A percentile compares a stretch with the other conserved stretches of the same genome.
These are phyloP conservation scores for Avena sativa DNA, from an alignment of 176 grass and related monocot genomes.

Conservation along the genomic window DNA sequence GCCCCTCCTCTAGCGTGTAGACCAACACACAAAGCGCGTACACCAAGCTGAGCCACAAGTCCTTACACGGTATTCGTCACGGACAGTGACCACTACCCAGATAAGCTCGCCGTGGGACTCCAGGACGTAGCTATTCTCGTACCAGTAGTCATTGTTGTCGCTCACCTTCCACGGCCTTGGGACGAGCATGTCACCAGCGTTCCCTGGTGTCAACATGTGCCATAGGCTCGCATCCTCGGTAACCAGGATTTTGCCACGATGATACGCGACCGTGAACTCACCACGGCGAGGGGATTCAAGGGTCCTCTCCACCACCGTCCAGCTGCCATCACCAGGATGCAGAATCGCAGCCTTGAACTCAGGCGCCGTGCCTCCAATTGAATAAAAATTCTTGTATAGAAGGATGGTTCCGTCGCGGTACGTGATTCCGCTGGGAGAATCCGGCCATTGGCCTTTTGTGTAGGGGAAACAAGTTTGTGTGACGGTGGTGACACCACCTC, in stretches of 20 bases:
- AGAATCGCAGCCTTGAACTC: not conserved
- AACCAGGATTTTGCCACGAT: not conserved
- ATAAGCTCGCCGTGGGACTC: slow-evolving; percentile 7
- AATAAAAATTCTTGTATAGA: not conserved
- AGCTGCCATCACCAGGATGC: not conserved
- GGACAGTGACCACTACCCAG: not conserved
- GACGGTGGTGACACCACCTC: too few species aligned
- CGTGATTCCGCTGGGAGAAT: too few species aligned
- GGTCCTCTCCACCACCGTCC: not conserved
- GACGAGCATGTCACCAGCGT: not conserved
- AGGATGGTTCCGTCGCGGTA: not conserved
- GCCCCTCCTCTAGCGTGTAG: not conserved
- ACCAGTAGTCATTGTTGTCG: too few species aligned
- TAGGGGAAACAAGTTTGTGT: too few species aligned
- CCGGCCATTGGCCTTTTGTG: too few species aligned
- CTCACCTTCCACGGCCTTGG: not conserved
- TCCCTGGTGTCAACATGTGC: not conserved
- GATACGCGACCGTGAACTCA: not conserved
- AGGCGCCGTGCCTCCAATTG: too few species aligned
- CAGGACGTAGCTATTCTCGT: not conserved
- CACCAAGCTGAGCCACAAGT: too few species aligned
- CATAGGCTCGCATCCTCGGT: not conserved
- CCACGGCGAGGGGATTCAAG: not conserved
- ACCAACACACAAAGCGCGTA: not conserved
- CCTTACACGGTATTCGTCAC: too few species aligned